phyloP scores from a whole-genome alignment of 768 basidiomycete species.

The Tremella yokohamensis region DNA sequence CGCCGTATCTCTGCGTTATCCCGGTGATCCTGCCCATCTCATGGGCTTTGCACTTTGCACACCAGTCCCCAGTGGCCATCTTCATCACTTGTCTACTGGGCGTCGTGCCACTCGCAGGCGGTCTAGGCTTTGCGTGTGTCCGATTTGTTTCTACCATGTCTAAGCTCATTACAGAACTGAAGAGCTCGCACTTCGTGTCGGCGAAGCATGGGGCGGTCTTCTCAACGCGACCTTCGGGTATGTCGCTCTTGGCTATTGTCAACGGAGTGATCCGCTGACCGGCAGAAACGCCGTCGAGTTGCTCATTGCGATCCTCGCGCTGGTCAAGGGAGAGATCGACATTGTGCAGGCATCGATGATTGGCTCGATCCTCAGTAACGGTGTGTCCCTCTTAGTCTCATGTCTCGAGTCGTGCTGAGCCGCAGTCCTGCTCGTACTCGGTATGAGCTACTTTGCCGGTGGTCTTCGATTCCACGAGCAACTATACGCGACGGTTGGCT shows the following conservation, averaged over 20 bases:
- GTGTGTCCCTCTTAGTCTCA: slow-evolving; percentile 19
- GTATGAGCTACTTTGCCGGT: slow-evolving; percentile 49
- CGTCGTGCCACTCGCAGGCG: slow-evolving; percentile 55
- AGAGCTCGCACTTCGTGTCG: slow-evolving; percentile 55
- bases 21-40: slow-evolving; percentile 57
- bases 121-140: slow-evolving; percentile 34
- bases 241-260: slow-evolving; percentile 18
- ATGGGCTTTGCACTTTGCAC: slow-evolving; percentile 55
- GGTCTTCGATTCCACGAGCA: slow-evolving; percentile 59
- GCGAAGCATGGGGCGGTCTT: slow-evolving; percentile 54
- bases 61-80: slow-evolving; percentile 52
- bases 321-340: slow-evolving; percentile 54
- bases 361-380: slow-evolving; percentile 57
- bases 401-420: not conserved
- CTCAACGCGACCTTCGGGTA: slow-evolving; percentile 53
- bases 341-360: slow-evolving; percentile 59
- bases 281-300: slow-evolving; percentile 59
- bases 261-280: slow-evolving; percentile 25
- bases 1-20: slow-evolving; percentile 21
- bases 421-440: slow-evolving; percentile 48
- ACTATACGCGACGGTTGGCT: slow-evolving; percentile 58
- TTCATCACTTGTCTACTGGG: slow-evolving; percentile 57
- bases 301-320: slow-evolving; percentile 53
- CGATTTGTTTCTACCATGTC: slow-evolving; percentile 48
- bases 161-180: slow-evolving; percentile 51